A percentile compares a stretch with the other conserved stretches of the same genome.
These are phyloP conservation scores for Globisporangium lucens DNA, from an alignment of 352 stramenopile genomes.

Conservation along the genomic window DNA sequence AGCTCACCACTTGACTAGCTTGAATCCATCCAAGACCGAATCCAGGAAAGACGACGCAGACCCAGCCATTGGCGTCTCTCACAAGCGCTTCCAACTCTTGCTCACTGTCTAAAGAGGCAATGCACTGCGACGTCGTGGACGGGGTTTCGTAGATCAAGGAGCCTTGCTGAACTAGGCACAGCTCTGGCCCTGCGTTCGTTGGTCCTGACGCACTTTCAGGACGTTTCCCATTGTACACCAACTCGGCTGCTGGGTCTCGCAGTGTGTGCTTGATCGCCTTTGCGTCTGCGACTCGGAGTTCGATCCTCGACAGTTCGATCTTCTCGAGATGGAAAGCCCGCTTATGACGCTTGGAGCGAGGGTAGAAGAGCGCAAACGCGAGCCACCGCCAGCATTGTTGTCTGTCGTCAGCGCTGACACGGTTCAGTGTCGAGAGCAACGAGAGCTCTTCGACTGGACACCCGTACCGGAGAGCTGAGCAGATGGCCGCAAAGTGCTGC, in stretches of 20 bases:
- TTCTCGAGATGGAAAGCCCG: constrained; percentile 4
- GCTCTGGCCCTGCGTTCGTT: neutral
- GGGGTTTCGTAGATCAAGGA: neutral
- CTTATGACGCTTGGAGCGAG: neutral
- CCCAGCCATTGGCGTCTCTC: neutral
- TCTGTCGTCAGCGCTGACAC: neutral
- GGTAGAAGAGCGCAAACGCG: constrained; percentile 17
- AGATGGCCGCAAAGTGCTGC: constrained; percentile 12
- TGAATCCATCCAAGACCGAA: constrained; percentile 8
- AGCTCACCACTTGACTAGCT: neutral
- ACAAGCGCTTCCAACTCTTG: constrained; percentile 6
- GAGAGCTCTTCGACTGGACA: constrained; percentile 4
- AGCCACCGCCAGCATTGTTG: constrained; percentile 17
- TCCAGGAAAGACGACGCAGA: neutral
- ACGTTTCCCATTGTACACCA: constrained; percentile 3
- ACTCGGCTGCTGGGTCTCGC: neutral
- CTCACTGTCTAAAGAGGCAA: neutral
- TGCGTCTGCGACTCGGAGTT: constrained; percentile 1
- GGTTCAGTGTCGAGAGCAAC: constrained; percentile 9
- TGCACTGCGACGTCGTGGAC: neutral
- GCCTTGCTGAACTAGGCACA: neutral
- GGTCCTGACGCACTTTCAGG: neutral
- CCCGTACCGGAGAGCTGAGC: constrained; percentile 7
- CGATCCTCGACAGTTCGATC: constrained; percentile 12
- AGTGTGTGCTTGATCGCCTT: constrained; percentile 12